phyloP scores from a whole-genome alignment of 257 asterid genomes.

The Solanum lycopersicoides region DNA sequence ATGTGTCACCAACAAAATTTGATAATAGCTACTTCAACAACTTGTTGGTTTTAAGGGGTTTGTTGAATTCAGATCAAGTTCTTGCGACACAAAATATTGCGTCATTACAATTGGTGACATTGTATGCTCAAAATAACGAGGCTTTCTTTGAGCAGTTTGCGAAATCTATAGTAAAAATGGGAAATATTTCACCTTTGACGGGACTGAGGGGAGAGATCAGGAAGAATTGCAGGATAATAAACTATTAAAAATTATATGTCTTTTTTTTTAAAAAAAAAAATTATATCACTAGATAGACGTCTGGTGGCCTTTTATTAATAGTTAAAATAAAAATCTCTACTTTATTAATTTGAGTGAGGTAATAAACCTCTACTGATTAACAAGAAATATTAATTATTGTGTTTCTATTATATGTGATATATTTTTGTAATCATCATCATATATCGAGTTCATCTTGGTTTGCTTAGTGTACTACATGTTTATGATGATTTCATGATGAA shows the following conservation, averaged over 20 bases:
- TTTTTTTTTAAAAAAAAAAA: not conserved
- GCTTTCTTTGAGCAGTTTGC: constrained; percentile 73
- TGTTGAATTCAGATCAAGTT: constrained; percentile 64
- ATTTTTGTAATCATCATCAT: not conserved
- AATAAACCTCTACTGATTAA: not conserved
- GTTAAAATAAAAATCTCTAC: not conserved
- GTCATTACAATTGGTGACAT: constrained; percentile 49
- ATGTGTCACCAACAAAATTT: constrained; percentile 43
- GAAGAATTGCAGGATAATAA: constrained; percentile 57
- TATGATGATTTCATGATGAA: not conserved
- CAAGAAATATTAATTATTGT: not conserved
- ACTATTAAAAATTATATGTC: not conserved
- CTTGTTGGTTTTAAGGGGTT: constrained; percentile 54
- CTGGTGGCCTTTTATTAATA: not conserved
- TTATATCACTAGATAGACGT: not conserved
- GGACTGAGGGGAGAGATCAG: constrained; percentile 64
- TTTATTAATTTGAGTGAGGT: not conserved
- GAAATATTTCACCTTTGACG: constrained; percentile 74
- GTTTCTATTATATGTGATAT: not conserved
- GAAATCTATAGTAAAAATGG: constrained; percentile 71
- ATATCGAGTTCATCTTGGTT: not conserved
- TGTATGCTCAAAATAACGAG: constrained; percentile 41
- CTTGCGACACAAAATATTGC: constrained; percentile 51
- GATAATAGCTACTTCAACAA: constrained; percentile 75
- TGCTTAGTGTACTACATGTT: not conserved